A percentile compares a stretch with the other conserved stretches of the same genome.
Evolutionary conservation across 768 basidiomycete species (phyloP).

Genomic region (Lanmaoa rubissima): DNA sequence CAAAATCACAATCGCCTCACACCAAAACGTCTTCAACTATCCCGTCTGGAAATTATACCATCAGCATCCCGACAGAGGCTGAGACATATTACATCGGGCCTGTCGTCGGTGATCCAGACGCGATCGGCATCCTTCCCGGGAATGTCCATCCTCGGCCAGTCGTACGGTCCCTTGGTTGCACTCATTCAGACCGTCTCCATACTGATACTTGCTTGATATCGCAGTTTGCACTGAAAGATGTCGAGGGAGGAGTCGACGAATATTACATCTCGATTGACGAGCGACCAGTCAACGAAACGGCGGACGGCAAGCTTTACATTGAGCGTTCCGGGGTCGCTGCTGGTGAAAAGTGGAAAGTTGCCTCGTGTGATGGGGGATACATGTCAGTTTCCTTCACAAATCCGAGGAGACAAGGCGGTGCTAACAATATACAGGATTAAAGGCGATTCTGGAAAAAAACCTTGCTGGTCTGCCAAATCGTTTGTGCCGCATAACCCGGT

Average conservation of each 20-base stretch:
- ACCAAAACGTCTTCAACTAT: background rate
- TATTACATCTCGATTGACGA: background rate
- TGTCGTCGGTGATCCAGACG: background rate
- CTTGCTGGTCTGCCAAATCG: background rate
- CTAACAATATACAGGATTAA: background rate
- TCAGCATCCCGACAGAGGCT: background rate
- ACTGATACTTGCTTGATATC: background rate
- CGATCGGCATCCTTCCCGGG: background rate
- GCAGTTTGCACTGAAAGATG: background rate
- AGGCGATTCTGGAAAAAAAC: background rate
- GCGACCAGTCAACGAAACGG: background rate
- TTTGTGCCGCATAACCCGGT: background rate
- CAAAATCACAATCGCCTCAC: background rate
- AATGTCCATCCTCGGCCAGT: background rate
- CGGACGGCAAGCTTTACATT: background rate
- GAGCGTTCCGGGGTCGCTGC: rapidly evolving
- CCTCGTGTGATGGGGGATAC: background rate
- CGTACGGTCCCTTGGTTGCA: background rate
- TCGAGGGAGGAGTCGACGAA: background rate
- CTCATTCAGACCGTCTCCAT: background rate
- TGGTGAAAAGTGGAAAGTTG: background rate
- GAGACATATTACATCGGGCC: background rate
- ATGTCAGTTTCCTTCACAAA: background rate
- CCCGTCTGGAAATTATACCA: background rate
- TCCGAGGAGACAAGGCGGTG: background rate